Evolutionary conservation across 192 early-diverging fungal species (phyloP).

Genomic region (Globomyces pollinis-pini): DNA sequence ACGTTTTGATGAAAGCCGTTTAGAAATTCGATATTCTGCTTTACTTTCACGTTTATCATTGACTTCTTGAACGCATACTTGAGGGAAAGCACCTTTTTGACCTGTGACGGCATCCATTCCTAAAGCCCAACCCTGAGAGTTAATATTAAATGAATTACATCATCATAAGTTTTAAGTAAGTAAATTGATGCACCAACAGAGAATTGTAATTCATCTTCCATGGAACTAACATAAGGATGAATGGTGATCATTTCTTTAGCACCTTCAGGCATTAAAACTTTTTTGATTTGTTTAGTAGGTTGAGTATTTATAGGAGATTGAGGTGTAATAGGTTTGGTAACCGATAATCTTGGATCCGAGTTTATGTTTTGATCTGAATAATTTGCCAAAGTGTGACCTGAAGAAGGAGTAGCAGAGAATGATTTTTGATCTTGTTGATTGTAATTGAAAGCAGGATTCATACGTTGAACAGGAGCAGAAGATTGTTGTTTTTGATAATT

Average conservation of each 20-base stretch:
- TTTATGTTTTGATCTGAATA: too few species aligned
- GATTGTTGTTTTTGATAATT: too few species aligned
- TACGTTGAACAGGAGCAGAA: too few species aligned
- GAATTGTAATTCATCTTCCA: constrained; percentile 21
- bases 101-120: not conserved
- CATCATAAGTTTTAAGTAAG: constrained; percentile 12
- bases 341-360: too few species aligned
- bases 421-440: too few species aligned
- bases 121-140: constrained; percentile 6
- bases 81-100: not conserved
- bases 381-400: too few species aligned
- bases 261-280: constrained; percentile 7
- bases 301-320: too few species aligned
- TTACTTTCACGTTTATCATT: too few species aligned
- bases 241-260: constrained; percentile 12
- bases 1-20: not conserved
- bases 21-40: not conserved
- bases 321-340: too few species aligned
- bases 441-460: too few species aligned
- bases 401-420: not conserved
- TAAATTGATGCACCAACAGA: constrained; percentile 13
- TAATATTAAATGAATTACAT: not conserved
- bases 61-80: constrained; percentile 5
- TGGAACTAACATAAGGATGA: constrained; percentile 19
- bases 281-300: not conserved